These are phyloP conservation scores for Daedalea quercina DNA, from an alignment of 768 basidiomycete species.

Conservation along the genomic window DNA sequence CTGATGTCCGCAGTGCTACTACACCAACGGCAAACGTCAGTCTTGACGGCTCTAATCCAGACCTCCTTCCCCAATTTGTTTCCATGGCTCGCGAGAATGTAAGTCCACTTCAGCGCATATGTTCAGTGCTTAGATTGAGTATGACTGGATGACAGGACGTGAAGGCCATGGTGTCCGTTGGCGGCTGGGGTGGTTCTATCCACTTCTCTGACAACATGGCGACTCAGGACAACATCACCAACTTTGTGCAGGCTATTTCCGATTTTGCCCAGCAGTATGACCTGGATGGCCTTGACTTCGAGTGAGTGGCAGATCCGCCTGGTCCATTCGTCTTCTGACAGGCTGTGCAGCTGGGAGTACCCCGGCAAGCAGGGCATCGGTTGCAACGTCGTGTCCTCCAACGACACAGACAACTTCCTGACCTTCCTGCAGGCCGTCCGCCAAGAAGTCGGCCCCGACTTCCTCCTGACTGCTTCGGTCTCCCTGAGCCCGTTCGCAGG, in stretches of 20 bases:
- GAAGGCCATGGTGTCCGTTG: constrained; percentile 51
- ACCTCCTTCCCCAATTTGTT: constrained; percentile 19
- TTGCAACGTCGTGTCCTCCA: constrained; percentile 55
- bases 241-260: constrained; percentile 49
- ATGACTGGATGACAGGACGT: constrained; percentile 34
- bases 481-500: constrained; percentile 62
- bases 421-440: constrained; percentile 70
- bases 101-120: neutral
- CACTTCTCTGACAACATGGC: constrained; percentile 55
- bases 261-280: constrained; percentile 40
- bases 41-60: constrained; percentile 19
- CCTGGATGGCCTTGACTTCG: constrained; percentile 63
- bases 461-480: constrained; percentile 70
- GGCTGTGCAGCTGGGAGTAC: constrained; percentile 70
- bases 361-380: constrained; percentile 60
- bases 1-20: constrained; percentile 8
- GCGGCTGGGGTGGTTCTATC: constrained; percentile 60
- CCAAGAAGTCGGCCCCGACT: constrained; percentile 39
- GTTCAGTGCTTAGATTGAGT: neutral
- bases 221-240: constrained; percentile 45
- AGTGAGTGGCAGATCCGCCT: constrained; percentile 31
- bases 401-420: constrained; percentile 78
- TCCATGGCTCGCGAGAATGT: constrained; percentile 19
- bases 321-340: neutral
- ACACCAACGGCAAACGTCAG: constrained; percentile 18